A percentile compares a stretch with the other conserved stretches of the same genome.
phyloP scores from a whole-genome alignment of 2,329 filamentous ascomycete genomes.

The Stagonosporopsis cucurbitacearum region DNA sequence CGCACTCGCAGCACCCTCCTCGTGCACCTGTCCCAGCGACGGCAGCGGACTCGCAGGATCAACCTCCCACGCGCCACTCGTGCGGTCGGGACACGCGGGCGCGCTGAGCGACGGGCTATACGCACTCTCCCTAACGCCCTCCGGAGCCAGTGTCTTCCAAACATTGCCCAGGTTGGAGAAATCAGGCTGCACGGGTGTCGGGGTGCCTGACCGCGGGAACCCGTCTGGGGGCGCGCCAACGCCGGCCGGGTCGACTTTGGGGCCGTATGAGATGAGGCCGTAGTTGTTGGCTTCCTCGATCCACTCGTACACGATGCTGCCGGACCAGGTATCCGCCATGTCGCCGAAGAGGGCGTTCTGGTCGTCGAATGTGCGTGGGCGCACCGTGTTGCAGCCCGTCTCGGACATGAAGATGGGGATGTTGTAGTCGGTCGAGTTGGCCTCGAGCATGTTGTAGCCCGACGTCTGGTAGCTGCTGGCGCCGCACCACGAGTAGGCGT shows the following conservation, averaged over 20 bases:
- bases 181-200: conserved; percentile 75
- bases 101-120: conserved; percentile 70
- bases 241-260: conserved; percentile 57
- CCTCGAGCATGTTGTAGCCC: conserved; percentile 73
- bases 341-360: conserved; percentile 79
- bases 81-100: conserved; percentile 73
- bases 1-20: conserved; percentile 14
- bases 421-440: conserved; percentile 69
- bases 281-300: conserved; percentile 85
- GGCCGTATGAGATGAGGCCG: conserved; percentile 78
- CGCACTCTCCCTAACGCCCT: conserved; percentile 68
- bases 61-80: conserved; percentile 73
- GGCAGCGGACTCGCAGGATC: conserved; percentile 74
- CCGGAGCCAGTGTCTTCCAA: conserved; percentile 75
- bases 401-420: conserved; percentile 75
- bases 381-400: conserved; percentile 77
- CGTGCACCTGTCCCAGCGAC: conserved; percentile 61
- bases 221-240: conserved; percentile 64
- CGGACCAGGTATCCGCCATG: conserved; percentile 76
- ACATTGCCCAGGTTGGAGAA: conserved; percentile 78
- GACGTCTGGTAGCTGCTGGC: conserved; percentile 62
- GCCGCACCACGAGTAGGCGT: conserved; percentile 74
- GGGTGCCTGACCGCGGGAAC: conserved; percentile 73
- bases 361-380: conserved; percentile 70
- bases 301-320: conserved; percentile 89